Evolutionary conservation across 345 rosid species (phyloP).

Genomic region (Limnanthes douglasii): DNA sequence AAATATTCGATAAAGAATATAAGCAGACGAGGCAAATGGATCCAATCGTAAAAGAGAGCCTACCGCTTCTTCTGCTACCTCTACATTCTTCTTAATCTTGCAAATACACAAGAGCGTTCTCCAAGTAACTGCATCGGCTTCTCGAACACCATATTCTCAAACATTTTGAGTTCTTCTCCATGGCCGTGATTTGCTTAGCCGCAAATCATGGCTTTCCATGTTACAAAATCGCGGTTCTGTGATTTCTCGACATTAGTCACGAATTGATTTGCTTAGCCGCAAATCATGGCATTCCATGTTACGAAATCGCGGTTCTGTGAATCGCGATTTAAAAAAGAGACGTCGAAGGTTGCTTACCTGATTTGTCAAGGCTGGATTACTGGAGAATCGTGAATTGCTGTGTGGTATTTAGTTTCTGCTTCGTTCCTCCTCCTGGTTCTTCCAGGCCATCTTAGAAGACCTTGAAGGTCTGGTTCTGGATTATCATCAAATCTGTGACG

Average conservation of each 20-base stretch:
- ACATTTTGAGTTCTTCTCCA: conserved; percentile 55
- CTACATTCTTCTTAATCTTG: conserved; percentile 54
- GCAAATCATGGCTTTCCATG: conserved; percentile 90
- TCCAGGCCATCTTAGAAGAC: no score
- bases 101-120: conserved; percentile 71
- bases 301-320: no score
- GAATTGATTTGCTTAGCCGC: no score
- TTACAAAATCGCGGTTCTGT: conserved; percentile 46
- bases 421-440: no score
- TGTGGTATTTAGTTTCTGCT: no score
- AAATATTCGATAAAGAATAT: conserved; percentile 70
- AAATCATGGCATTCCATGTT: no score
- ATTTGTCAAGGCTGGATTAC: no score
- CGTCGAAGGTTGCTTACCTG: no score
- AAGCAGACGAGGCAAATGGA: conserved; percentile 70
- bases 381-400: no score
- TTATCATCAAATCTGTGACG: no score
- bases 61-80: conserved; percentile 60
- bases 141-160: conserved; percentile 37
- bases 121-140: conserved; percentile 77
- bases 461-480: no score
- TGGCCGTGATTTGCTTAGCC: conserved; percentile 85
- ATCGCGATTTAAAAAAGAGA: no score
- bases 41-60: conserved; percentile 39
- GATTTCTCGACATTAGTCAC: conserved; percentile 47